Evolutionary conservation across 129 eudicot species (phyloP), one percentile per base, ranked within the genome.

Genomic region (Flaveria linearis): DNA sequence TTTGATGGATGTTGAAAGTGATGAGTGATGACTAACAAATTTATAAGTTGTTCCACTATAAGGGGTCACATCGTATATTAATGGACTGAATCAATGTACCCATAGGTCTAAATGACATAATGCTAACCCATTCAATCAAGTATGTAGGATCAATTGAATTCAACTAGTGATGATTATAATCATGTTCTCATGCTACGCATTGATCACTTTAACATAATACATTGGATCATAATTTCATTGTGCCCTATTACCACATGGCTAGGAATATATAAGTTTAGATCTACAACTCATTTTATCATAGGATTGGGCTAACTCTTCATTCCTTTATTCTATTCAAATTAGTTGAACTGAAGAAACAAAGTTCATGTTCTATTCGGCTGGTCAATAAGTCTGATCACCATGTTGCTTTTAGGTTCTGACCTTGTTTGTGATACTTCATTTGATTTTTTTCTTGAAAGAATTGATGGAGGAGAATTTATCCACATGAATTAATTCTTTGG

Each of bases 301-400:
- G 71, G 52, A 58, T 33, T 81, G 72, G 23, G 56, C 72, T 75
- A 75, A 68, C 61, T 71, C 63, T 25, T 67, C 17, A 51, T 49
- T 42, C n/a, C 49, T 39, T 76, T 55, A 30, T 82, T 82, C 23
- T 68, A 20, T 58, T 75, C 56, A 69, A 39, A 73, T 64, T 68
- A 89, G 95, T 86, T 80, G 91, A 89, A 76, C 71, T 73, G 69
- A 83, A 80, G 83, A 89, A 89, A 79, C 89, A 86, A 71, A 79
- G 86, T 82, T 73, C 85, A 13, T 86, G 91, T 81, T 79, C 81
- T 72, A 68, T 89, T 67, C 87, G 83, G 46, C 81, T 86, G 75
- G 55, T 71, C 69, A 89, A 89, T 68, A 84, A 82, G 80, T 79
- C 91, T 15, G 78, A 78, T 69, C 71, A 75, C 72, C 81, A 80